Percentiles rank a stretch among this genome's conserved stretches.
Conservation (phyloP, 768 basidiomycete species). For the Serendipita vermifera region DNA sequence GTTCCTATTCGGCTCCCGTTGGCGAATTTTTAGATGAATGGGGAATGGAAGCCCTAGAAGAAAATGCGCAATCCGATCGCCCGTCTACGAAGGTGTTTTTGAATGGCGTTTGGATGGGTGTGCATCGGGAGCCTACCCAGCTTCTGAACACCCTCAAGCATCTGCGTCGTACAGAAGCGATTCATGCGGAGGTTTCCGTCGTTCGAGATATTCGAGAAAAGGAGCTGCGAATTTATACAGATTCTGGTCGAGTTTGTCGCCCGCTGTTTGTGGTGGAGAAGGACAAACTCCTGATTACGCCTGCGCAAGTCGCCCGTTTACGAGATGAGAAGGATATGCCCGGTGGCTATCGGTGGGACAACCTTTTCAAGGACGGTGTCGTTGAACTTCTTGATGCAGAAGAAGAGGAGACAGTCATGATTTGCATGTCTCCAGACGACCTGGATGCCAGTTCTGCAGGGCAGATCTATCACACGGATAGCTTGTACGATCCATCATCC, state of each 20-base stretch:
- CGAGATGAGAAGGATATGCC: slow-evolving; percentile 37
- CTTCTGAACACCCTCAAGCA: slow-evolving; percentile 88
- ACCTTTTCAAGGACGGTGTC: slow-evolving; percentile 73
- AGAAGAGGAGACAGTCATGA: slow-evolving; percentile 99
- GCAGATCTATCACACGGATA: slow-evolving; percentile 46
- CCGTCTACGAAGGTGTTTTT: slow-evolving; percentile 95
- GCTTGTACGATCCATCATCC: slow-evolving; percentile 73
- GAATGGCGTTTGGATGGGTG: slow-evolving; percentile 99
- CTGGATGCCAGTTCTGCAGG: slow-evolving; percentile 58
- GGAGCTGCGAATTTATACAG: slow-evolving; percentile 88
- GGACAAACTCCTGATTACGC: slow-evolving; percentile 69
- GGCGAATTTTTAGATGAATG: slow-evolving; percentile 98
- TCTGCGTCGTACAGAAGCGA: slow-evolving; percentile 84
- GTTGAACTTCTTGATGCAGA: slow-evolving; percentile 94
- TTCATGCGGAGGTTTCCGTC: slow-evolving; percentile 90
- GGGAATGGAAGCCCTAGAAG: slow-evolving; percentile 91
- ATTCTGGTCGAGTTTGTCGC: slow-evolving; percentile 92
- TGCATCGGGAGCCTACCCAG: slow-evolving; percentile 88
- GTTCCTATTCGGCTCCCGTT: slow-evolving; percentile 88
- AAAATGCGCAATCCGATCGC: slow-evolving; percentile 73
- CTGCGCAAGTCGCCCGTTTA: slow-evolving; percentile 71
- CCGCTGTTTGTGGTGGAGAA: slow-evolving; percentile 95
- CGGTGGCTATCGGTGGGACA: slow-evolving; percentile 57
- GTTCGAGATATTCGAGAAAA: slow-evolving; percentile 95
- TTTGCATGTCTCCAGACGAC: slow-evolving; percentile 96